A percentile compares a stretch with the other conserved stretches of the same genome.
These are phyloP conservation scores for Paecilomyces variotii DNA, from an alignment of 2,329 filamentous ascomycete genomes.

Conservation along the genomic window DNA sequence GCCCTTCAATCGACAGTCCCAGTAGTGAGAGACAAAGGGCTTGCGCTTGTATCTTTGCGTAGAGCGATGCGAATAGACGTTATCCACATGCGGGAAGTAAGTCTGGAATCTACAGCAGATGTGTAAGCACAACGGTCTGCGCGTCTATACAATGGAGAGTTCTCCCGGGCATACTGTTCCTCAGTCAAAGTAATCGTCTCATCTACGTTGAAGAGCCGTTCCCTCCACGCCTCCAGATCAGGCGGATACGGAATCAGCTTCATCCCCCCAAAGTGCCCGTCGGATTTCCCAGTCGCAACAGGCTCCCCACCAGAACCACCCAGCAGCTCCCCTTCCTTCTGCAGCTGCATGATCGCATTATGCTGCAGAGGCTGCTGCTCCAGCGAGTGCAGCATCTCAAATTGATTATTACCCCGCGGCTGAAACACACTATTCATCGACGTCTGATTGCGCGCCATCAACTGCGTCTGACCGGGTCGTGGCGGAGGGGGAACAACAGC, in stretches of 20 bases:
- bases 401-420: conserved; percentile 7
- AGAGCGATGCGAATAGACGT: conserved; percentile 75
- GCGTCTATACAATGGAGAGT: not conserved
- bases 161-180: conserved; percentile 52
- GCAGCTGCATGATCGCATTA: conserved; percentile 14
- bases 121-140: conserved; percentile 6
- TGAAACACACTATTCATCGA: not conserved
- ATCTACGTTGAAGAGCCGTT: conserved; percentile 67
- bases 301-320: conserved; percentile 7
- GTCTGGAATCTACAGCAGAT: conserved; percentile 55
- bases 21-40: conserved; percentile 76
- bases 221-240: conserved; percentile 60
- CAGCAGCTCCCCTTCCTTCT: conserved; percentile 13
- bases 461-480: conserved; percentile 4
- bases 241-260: conserved; percentile 60
- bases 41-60: conserved; percentile 75
- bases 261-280: conserved; percentile 25
- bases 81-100: conserved; percentile 77
- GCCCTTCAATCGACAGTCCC: conserved; percentile 76
- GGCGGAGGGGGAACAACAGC: not conserved
- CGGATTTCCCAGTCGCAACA: conserved; percentile 2
- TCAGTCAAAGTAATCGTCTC: conserved; percentile 64
- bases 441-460: not conserved
- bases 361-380: conserved; percentile 12
- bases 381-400: conserved; percentile 13